Conservation (phyloP, 805 yeast species). For the Sugiyamaella floridensis region DNA sequence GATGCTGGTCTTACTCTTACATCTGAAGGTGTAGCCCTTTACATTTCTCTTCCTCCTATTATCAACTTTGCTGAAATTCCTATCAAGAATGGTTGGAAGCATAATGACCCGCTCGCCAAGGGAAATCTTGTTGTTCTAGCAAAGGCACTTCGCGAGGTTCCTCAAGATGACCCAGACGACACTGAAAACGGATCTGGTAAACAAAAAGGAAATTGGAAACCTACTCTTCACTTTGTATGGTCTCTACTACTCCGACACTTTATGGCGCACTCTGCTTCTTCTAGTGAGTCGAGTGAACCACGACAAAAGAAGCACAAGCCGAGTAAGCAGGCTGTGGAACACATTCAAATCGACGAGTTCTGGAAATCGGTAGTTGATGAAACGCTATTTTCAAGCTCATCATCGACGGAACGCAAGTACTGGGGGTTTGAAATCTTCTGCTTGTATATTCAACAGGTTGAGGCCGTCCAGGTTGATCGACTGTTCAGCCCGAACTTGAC, state of each 20-base stretch:
- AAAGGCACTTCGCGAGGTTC: constrained; percentile 46
- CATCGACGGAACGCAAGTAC: constrained; percentile 81
- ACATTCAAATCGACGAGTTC: constrained; percentile 50
- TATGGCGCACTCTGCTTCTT: background rate
- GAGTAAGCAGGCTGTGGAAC: constrained; percentile 25
- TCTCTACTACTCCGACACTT: constrained; percentile 29
- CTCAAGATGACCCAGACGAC: constrained; percentile 30
- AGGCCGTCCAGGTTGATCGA: constrained; percentile 17
- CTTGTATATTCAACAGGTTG: constrained; percentile 35
- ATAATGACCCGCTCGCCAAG: constrained; percentile 63
- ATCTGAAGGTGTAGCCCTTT: constrained; percentile 74
- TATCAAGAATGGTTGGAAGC: constrained; percentile 47
- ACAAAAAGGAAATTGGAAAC: constrained; percentile 66
- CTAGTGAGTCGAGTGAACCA: background rate
- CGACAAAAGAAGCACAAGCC: constrained; percentile 17
- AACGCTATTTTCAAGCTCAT: constrained; percentile 61
- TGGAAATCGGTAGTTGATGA: constrained; percentile 80
- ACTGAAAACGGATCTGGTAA: constrained; percentile 28
- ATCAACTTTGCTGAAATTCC: constrained; percentile 3
- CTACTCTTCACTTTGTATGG: constrained; percentile 76
- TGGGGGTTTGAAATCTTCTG: constrained; percentile 75
- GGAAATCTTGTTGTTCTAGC: constrained; percentile 58
- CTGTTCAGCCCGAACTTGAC: constrained; percentile 45
- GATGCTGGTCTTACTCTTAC: constrained; percentile 53
- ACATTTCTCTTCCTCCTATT: constrained; percentile 44